Conservation (phyloP, 805 yeast species). For the Yarrowia phangngaensis region DNA sequence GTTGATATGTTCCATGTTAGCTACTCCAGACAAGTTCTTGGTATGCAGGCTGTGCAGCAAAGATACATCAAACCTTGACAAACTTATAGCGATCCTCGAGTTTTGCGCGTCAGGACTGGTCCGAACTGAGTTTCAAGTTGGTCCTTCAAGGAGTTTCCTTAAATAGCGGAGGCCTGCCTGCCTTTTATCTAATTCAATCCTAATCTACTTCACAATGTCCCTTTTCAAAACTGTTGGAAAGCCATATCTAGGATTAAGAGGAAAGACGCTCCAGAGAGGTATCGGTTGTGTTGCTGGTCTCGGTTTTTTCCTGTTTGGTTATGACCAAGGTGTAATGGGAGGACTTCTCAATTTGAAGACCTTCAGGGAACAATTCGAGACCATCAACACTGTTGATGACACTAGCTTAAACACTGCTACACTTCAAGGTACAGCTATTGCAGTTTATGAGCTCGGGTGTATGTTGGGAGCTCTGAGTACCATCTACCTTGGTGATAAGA, state of each 20-base stretch:
- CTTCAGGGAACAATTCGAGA: conserved; percentile 32
- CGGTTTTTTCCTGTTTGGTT: conserved; percentile 54
- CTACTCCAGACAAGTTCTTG: no score
- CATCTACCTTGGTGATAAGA: conserved; percentile 47
- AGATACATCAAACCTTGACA: no score
- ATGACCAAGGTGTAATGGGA: conserved; percentile 75
- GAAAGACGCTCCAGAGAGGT: conserved; percentile 29
- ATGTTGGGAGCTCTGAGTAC: conserved; percentile 49
- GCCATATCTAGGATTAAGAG: conserved; percentile 30
- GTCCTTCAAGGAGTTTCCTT: no score
- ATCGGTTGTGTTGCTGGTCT: conserved; percentile 31
- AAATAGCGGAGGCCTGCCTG: no score
- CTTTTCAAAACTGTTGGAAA: not conserved
- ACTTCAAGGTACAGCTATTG: conserved; percentile 32
- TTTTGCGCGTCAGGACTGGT: no score
- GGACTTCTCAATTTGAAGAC: conserved; percentile 61
- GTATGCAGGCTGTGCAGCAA: no score
- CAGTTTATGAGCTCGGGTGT: conserved; percentile 49
- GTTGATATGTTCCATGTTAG: no score
- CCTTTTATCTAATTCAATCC: no score
- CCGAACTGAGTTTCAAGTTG: no score
- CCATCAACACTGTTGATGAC: conserved; percentile 34
- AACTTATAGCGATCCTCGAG: no score
- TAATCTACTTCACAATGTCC: not conserved
- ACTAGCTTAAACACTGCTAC: conserved; percentile 25